These are phyloP conservation scores for Eucalyptus albens DNA, from an alignment of 345 rosid species.

Conservation along the genomic window DNA sequence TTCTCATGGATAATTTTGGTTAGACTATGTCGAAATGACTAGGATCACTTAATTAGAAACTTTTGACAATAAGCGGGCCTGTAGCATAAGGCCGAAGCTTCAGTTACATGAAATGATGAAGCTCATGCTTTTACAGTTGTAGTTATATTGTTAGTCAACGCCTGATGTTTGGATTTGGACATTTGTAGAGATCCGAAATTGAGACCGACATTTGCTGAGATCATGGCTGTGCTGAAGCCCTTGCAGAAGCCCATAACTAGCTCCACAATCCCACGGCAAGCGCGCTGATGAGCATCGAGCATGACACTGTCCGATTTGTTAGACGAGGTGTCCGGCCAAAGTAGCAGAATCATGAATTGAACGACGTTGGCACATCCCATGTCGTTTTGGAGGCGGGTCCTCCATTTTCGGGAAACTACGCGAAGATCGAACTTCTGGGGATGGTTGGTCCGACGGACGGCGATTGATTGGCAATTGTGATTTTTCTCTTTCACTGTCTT, in stretches of 20 bases:
- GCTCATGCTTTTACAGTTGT: not conserved
- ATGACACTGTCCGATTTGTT: not conserved
- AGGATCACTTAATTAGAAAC: not conserved
- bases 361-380: not conserved
- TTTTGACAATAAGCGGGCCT: not conserved
- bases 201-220: conserved; percentile 85
- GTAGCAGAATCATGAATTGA: not conserved
- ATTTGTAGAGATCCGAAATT: conserved; percentile 62
- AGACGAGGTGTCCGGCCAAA: not conserved
- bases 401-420: not conserved
- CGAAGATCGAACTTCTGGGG: not conserved
- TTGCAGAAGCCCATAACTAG: conserved; percentile 58
- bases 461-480: not conserved
- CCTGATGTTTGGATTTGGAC: not conserved
- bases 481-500: not conserved
- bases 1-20: not conserved
- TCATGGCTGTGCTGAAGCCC: conserved; percentile 82
- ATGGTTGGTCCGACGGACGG: not conserved
- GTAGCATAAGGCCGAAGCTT: not conserved
- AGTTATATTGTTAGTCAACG: not conserved
- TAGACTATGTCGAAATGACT: not conserved
- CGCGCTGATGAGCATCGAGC: not conserved
- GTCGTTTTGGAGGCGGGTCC: not conserved
- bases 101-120: not conserved
- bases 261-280: conserved; percentile 25